Conservation (phyloP, 1,139 yeast species). For the Tardiomyces depauwii region DNA sequence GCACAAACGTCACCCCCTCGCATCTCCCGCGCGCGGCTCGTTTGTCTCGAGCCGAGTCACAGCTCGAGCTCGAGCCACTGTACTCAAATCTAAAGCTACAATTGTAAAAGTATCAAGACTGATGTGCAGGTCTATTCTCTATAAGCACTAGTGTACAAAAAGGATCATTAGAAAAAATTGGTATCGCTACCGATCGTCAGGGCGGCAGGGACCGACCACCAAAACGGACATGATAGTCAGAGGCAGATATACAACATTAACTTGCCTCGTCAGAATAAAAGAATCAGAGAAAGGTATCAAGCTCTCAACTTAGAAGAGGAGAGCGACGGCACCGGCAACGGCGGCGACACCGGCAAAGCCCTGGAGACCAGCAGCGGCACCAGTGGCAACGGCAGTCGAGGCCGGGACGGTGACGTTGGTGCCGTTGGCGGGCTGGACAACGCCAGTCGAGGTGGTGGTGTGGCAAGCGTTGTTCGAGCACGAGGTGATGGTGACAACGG, state of each 20-base stretch:
- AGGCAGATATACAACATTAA: background rate
- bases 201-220: background rate
- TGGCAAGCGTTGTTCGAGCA: constrained; percentile 9
- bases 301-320: background rate
- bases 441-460: background rate
- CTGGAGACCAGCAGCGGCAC: constrained; percentile 1
- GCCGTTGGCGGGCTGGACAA: background rate
- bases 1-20: too few relatives aligned
- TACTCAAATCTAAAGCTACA: too few relatives aligned
- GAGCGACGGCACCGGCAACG: constrained; percentile 2
- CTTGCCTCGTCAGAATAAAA: background rate
- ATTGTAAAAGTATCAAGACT: too few relatives aligned
- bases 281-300: background rate
- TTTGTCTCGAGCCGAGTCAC: too few relatives aligned
- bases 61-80: too few relatives aligned
- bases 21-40: too few relatives aligned
- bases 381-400: background rate
- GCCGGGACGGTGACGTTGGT: constrained; percentile 1
- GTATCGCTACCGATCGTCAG: background rate
- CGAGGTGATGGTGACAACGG: constrained; percentile 14
- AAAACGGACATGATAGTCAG: too few relatives aligned
- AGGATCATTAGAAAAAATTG: background rate
- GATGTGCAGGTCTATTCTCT: too few relatives aligned
- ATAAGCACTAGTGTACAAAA: too few relatives aligned
- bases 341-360: constrained; percentile 2